Evolutionary conservation across 768 basidiomycete genomes (phyloP).

Genomic region (Tricholoma furcatifolium): DNA sequence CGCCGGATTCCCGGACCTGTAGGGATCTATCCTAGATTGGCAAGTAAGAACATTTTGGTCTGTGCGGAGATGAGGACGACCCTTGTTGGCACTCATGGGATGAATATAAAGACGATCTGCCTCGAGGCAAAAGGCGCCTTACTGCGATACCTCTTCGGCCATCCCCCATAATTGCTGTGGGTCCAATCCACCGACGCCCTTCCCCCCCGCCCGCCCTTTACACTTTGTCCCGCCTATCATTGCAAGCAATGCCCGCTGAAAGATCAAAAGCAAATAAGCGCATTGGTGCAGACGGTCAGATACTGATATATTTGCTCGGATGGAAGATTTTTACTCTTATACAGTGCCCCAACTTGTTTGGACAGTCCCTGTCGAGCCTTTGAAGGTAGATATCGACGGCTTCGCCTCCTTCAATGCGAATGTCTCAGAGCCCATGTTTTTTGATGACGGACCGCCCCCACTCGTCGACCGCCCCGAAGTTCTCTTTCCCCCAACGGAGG

Average conservation of each 20-base stretch:
- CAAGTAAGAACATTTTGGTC: slow-evolving; percentile 15
- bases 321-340: slow-evolving; percentile 9
- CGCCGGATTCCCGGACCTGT: slow-evolving; percentile 16
- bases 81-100: slow-evolving; percentile 19
- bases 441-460: slow-evolving; percentile 45
- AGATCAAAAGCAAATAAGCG: slow-evolving; percentile 40
- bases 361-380: slow-evolving; percentile 40
- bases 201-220: slow-evolving; percentile 4
- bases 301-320: slow-evolving; percentile 5
- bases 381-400: slow-evolving; percentile 22
- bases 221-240: slow-evolving; percentile 11
- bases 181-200: slow-evolving; percentile 14
- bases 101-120: slow-evolving; percentile 21
- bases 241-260: slow-evolving; percentile 44
- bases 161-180: slow-evolving; percentile 16
- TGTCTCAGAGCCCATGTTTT: slow-evolving; percentile 52
- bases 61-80: slow-evolving; percentile 18
- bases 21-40: slow-evolving; percentile 21
- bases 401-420: slow-evolving; percentile 56
- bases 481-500: slow-evolving; percentile 56
- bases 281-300: slow-evolving; percentile 34
- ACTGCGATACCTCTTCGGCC: slow-evolving; percentile 23
- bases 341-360: slow-evolving; percentile 45
- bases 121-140: slow-evolving; percentile 22
- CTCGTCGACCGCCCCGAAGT: slow-evolving; percentile 38